Evolutionary conservation across 1,284 basidiomycete genomes (phyloP), one percentile per base, ranked within the genome.

Genomic region (Apiotrichum montevideense): DNA sequence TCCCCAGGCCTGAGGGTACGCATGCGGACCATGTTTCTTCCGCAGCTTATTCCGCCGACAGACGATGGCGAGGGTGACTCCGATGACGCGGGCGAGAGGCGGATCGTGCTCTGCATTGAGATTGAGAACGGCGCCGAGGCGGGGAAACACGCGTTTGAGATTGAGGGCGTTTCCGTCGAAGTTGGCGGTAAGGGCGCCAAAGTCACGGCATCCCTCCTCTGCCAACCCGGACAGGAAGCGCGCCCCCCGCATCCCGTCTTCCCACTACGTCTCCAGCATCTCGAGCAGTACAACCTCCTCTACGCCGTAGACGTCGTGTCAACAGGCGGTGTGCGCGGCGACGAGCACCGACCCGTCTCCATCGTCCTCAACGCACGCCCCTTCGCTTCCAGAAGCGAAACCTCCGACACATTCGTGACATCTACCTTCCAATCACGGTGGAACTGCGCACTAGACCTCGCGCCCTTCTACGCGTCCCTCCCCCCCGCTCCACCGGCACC

Each of bases 21-120:
- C 37, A 92, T 93, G 89, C 83, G 89, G 21, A 91, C 89, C 0
- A 84, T 90, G 6, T 89, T 91, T 64, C 84, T 92, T 2, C 90
- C 90, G 0, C 86, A 89, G 65, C 82, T 91, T 15, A 79, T 71
- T 9, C 61, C 65, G 85, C 54, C 77, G 85, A 63, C 53, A 4
- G 54, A 59, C 33, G 63, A 58, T 15, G 61, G 53, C 29, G 79
- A 81, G 51, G 74, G 74, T 72, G 64, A 66, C 43, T 84, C 86
- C 66, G 86, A 87, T 0, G 87, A 85, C 6, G 85, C 83, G 58
- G 86, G 86, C 52, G 89, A 92, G 71, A 81, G 86, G 42, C 89
- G 88, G 0, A 85, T 93, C 33, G 84, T 92, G 10, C 82, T 94
- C 10, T 90, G 87, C 62, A 84, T 94, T 7, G 88, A 96, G 70